Conservation (phyloP, 2,329 filamentous ascomycete species). For the Botrytis squamosa region DNA sequence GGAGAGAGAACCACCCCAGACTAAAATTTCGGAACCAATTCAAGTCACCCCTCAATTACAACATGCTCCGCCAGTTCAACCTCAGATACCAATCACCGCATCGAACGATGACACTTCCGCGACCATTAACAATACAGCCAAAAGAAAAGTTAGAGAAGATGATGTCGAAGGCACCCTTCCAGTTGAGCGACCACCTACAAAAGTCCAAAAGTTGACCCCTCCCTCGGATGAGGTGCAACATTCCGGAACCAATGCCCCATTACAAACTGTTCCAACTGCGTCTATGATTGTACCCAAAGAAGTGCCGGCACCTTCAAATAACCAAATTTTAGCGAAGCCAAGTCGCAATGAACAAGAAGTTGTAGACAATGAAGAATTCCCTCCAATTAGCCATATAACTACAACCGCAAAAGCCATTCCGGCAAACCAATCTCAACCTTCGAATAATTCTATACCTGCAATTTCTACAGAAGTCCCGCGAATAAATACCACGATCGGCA, state of each 20-base stretch:
- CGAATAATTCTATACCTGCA: background rate
- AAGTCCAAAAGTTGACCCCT: slow-evolving; percentile 15
- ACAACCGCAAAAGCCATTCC: background rate
- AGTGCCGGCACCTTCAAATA: background rate
- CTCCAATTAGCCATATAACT: background rate
- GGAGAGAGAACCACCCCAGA: background rate
- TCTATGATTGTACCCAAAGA: background rate
- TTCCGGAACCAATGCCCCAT: background rate
- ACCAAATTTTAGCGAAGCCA: background rate
- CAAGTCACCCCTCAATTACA: slow-evolving; percentile 13
- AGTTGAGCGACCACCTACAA: slow-evolving; percentile 10
- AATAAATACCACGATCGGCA: background rate
- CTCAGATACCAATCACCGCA: background rate
- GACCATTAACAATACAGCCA: background rate
- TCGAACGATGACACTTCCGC: background rate
- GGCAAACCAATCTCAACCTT: background rate
- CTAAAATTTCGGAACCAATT: background rate
- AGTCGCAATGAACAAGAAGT: background rate
- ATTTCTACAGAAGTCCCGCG: background rate
- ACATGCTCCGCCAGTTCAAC: background rate
- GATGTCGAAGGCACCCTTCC: background rate
- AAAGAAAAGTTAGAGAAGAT: slow-evolving; percentile 6
- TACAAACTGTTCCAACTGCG: background rate
- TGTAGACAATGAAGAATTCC: background rate
- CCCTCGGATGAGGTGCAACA: slow-evolving; percentile 1